Conservation (phyloP, 306 rosid species). For the Malus sylvestris region DNA sequence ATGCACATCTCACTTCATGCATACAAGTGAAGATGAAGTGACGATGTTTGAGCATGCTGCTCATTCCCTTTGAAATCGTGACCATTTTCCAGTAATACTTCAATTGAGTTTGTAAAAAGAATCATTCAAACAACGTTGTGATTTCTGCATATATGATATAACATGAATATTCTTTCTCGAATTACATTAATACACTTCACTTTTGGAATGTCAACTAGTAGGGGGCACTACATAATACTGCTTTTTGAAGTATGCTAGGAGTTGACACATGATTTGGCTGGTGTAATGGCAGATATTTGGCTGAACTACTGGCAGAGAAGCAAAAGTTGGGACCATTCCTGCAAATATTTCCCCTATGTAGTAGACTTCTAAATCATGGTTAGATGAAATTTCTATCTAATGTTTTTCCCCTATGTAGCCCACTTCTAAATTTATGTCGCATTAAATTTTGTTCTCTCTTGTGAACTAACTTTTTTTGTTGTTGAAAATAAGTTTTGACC, state of each 20-base stretch:
- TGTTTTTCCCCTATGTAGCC: constrained; percentile 42
- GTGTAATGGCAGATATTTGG: constrained; percentile 53
- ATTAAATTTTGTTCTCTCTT: neutral
- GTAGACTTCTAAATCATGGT: constrained; percentile 79
- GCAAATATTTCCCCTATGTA: constrained; percentile 69
- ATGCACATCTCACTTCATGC: neutral
- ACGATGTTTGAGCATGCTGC: neutral
- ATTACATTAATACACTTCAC: neutral
- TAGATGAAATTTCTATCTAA: neutral
- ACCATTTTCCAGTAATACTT: neutral
- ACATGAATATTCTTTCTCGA: neutral
- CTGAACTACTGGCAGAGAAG: constrained; percentile 71
- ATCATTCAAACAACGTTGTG: neutral
- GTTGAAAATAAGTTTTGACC: neutral
- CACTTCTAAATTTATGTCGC: neutral
- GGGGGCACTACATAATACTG: neutral
- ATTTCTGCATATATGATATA: neutral
- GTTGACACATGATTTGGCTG: constrained; percentile 7
- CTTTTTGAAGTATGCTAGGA: neutral
- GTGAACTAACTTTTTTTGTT: neutral
- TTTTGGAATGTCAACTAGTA: neutral
- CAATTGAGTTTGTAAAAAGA: neutral
- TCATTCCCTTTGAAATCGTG: neutral
- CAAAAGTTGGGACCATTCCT: constrained; percentile 77
- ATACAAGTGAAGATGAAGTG: neutral